Conservation (phyloP, 2,329 filamentous ascomycete species). For the Fusarium sp. region DNA sequence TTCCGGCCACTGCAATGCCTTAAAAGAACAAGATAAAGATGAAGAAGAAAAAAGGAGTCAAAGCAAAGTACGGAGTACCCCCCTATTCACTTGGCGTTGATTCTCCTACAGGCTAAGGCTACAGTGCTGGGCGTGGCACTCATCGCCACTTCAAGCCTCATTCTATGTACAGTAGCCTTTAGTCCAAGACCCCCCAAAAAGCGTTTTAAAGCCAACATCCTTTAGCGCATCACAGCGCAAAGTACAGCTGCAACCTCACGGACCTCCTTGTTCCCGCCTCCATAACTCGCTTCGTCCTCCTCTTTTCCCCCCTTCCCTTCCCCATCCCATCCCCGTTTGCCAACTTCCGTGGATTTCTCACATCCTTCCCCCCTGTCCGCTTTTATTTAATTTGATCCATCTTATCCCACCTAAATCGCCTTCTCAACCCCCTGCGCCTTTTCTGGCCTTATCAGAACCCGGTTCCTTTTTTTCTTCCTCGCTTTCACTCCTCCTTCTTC, state of each 20-base stretch:
- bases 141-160: slow-evolving; percentile 23
- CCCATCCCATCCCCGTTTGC: slow-evolving; percentile 9
- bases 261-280: slow-evolving; percentile 31
- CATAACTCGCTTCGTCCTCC: slow-evolving; percentile 20
- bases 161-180: slow-evolving; percentile 3
- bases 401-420: slow-evolving; percentile 25
- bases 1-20: slow-evolving; percentile 5
- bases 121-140: background rate
- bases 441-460: slow-evolving; percentile 38
- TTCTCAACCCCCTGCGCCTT: slow-evolving; percentile 18
- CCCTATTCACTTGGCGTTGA: slow-evolving; percentile 35
- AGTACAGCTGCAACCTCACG: slow-evolving; percentile 19
- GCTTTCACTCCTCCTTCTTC: slow-evolving; percentile 13
- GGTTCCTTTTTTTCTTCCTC: slow-evolving; percentile 35
- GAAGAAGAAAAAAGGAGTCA: slow-evolving; percentile 21
- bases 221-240: slow-evolving; percentile 7
- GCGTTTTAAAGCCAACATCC: slow-evolving; percentile 29
- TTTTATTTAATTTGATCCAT: slow-evolving; percentile 43
- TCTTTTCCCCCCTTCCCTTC: background rate
- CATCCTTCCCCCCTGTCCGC: slow-evolving; percentile 24
- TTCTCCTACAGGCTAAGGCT: slow-evolving; percentile 6
- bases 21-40: background rate
- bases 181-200: slow-evolving; percentile 5
- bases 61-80: slow-evolving; percentile 7
- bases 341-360: background rate